These are phyloP conservation scores for Larix sibirica DNA, from an alignment of 83 land plant species.

Conservation along the genomic window DNA sequence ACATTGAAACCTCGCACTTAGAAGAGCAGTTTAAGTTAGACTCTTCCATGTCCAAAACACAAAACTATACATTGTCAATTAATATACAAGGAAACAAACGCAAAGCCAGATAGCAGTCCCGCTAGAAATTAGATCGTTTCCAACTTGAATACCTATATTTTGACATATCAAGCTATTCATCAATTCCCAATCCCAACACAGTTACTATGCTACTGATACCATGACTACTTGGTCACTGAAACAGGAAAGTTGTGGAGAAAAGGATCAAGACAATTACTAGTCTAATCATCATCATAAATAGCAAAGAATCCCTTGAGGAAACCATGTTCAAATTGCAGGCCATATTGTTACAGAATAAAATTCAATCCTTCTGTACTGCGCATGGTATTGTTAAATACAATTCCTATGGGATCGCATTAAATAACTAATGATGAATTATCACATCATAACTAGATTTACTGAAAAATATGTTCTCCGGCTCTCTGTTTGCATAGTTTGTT, in stretches of 20 bases:
- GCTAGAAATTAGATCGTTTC: background rate
- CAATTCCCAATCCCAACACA: background rate
- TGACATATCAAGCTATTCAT: background rate
- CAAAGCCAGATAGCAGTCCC: background rate
- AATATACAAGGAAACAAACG: background rate
- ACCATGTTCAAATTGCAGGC: background rate
- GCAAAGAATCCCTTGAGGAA: background rate
- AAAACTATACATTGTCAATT: background rate
- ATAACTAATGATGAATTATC: background rate
- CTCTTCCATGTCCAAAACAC: background rate
- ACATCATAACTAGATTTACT: background rate
- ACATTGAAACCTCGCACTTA: no score
- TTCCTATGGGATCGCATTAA: background rate
- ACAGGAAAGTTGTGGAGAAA: background rate
- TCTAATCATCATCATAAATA: background rate
- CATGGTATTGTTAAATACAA: background rate
- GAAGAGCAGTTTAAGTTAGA: no score
- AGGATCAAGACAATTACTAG: background rate
- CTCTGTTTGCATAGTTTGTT: background rate
- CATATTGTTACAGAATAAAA: background rate
- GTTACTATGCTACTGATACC: background rate
- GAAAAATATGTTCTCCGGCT: background rate
- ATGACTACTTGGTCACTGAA: background rate
- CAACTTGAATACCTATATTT: conserved; percentile 5
- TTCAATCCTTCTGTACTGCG: background rate